Evolutionary conservation across 2,329 filamentous ascomycete species (phyloP).

Genomic region (Ophiocordyceps robertsii): DNA sequence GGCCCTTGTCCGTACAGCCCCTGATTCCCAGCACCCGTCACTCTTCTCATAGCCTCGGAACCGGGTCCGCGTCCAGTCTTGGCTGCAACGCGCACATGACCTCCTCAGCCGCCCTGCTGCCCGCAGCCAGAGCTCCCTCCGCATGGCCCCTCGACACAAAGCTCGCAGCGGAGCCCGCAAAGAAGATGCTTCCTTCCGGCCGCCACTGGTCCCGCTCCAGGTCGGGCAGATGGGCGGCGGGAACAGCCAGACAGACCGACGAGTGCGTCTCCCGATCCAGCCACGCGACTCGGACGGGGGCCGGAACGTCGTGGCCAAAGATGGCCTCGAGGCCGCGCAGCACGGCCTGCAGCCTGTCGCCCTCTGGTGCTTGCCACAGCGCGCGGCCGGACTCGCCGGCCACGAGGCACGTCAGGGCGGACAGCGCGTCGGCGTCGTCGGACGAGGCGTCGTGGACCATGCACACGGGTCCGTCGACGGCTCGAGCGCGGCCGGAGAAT

Average conservation of each 20-base stretch:
- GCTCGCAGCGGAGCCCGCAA: constrained; percentile 9
- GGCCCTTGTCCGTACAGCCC: too few relatives aligned
- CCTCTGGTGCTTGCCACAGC: not conserved
- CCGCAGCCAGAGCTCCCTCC: constrained; percentile 10
- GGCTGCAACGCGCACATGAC: not conserved
- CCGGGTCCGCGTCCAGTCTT: too few relatives aligned
- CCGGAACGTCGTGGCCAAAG: constrained; percentile 3
- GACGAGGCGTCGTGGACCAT: not conserved
- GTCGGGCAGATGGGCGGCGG: constrained; percentile 2
- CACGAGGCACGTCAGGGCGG: not conserved
- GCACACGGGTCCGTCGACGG: not conserved
- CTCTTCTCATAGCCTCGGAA: too few relatives aligned
- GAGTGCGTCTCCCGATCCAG: not conserved
- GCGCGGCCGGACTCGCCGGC: not conserved
- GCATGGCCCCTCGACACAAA: constrained; percentile 9
- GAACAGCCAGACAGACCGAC: constrained; percentile 5
- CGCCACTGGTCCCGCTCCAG: constrained; percentile 8
- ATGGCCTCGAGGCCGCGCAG: constrained; percentile 1
- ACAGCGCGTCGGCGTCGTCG: not conserved
- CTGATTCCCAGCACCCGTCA: too few relatives aligned
- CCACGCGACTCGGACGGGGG: constrained; percentile 3
- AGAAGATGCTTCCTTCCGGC: constrained; percentile 8
- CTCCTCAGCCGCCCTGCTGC: constrained; percentile 7
- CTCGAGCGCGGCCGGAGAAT: not conserved
- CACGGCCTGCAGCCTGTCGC: not conserved